Evolutionary conservation across 2,329 filamentous ascomycete species (phyloP).

Genomic region (Periconia sp.): DNA sequence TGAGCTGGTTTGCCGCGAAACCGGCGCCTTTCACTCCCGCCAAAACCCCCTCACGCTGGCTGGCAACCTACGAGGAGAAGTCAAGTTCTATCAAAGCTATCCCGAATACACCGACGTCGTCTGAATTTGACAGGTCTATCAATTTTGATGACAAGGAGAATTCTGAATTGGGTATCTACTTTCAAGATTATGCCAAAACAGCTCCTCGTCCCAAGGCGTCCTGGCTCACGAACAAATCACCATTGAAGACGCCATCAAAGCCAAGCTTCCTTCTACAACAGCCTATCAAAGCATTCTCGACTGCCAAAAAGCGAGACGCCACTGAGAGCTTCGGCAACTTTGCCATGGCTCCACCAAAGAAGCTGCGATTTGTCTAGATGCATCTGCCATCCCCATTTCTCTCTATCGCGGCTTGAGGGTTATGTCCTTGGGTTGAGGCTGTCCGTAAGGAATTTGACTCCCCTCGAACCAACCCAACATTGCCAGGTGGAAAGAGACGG

Average conservation of each 20-base stretch:
- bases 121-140: slow-evolving; percentile 32
- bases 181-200: slow-evolving; percentile 49
- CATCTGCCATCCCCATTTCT: neutral
- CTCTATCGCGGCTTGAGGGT: neutral
- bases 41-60: slow-evolving; percentile 33
- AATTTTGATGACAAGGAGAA: slow-evolving; percentile 32
- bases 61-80: slow-evolving; percentile 13
- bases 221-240: slow-evolving; percentile 41
- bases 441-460: neutral
- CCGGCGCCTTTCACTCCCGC: slow-evolving; percentile 32
- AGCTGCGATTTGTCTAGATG: slow-evolving; percentile 23
- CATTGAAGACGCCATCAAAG: slow-evolving; percentile 57
- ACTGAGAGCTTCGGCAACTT: slow-evolving; percentile 5
- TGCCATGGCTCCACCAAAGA: slow-evolving; percentile 26
- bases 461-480: neutral
- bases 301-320: neutral
- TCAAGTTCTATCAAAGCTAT: slow-evolving; percentile 1
- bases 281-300: slow-evolving; percentile 2
- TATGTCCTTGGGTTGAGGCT: neutral
- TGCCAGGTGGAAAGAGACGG: too few species aligned
- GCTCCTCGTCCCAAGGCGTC: slow-evolving; percentile 24
- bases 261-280: slow-evolving; percentile 30
- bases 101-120: slow-evolving; percentile 19
- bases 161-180: slow-evolving; percentile 38
- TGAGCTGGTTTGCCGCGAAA: slow-evolving; percentile 22